Conservation (phyloP, 148 eudicot species). For the Heliamphora exappendiculata region DNA sequence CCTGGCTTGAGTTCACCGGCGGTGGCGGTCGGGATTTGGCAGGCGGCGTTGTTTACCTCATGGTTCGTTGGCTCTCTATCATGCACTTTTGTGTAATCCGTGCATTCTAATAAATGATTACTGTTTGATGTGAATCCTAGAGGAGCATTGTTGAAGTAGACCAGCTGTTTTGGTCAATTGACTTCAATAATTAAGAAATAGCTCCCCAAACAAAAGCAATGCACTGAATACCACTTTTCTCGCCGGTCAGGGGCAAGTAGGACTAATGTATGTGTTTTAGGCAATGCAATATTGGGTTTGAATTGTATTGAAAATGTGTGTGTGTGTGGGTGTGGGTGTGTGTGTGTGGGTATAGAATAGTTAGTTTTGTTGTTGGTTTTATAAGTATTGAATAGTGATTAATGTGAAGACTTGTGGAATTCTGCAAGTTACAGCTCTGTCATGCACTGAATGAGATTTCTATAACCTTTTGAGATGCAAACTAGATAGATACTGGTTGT, state of each 20-base stretch:
- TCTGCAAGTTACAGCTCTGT: neutral
- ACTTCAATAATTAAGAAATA: no score
- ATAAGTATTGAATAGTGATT: neutral
- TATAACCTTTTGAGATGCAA: no score
- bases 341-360: neutral
- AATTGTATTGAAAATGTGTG: no score
- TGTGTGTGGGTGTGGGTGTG: no score
- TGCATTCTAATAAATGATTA: no score
- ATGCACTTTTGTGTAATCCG: neutral
- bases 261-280: neutral
- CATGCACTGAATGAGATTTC: no score
- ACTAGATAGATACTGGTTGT: neutral
- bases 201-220: no score
- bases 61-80: slow-evolving; percentile 37
- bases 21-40: slow-evolving; percentile 58
- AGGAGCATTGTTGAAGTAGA: no score
- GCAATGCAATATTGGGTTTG: neutral
- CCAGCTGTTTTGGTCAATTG: no score
- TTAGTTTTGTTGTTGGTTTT: no score
- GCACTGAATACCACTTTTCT: no score
- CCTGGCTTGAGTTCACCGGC: slow-evolving; percentile 49
- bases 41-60: slow-evolving; percentile 70
- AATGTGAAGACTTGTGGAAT: neutral
- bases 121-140: neutral
- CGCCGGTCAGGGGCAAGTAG: no score